These are phyloP conservation scores for Globisporangium barbulae DNA, from an alignment of 352 stramenopile genomes.

Conservation along the genomic window DNA sequence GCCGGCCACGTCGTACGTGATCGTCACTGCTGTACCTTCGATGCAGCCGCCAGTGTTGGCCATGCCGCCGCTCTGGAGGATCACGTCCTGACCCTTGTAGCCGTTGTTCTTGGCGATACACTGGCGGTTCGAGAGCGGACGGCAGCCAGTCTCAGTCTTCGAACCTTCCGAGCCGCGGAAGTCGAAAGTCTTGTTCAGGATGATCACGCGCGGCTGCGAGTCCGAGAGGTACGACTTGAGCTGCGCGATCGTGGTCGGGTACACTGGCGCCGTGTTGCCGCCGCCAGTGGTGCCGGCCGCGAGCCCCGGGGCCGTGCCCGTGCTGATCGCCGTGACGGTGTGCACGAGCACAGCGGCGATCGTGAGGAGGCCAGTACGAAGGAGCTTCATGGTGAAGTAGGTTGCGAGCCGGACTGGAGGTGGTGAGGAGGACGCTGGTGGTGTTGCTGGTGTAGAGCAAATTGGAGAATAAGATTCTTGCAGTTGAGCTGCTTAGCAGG, in stretches of 20 bases:
- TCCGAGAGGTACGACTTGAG: constrained; percentile 44
- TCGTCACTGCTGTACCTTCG: constrained; percentile 26
- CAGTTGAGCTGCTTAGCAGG: neutral
- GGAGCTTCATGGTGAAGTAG: constrained; percentile 4
- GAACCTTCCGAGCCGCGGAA: constrained; percentile 49
- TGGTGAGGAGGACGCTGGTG: neutral
- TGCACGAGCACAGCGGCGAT: constrained; percentile 8
- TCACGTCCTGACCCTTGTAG: constrained; percentile 49
- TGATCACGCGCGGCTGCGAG: constrained; percentile 38
- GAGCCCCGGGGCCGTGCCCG: constrained; percentile 17
- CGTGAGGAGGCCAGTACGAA: neutral
- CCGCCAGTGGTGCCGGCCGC: constrained; percentile 38
- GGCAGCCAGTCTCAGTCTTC: constrained; percentile 42
- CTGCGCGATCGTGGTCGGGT: constrained; percentile 34
- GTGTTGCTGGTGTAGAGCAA: neutral
- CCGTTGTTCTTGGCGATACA: constrained; percentile 56
- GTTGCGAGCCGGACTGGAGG: too few relatives aligned
- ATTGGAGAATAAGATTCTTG: neutral
- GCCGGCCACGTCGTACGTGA: constrained; percentile 42
- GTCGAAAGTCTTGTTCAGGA: constrained; percentile 49
- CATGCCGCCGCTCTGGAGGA: constrained; percentile 49
- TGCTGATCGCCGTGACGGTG: constrained; percentile 5
- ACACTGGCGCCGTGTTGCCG: constrained; percentile 25
- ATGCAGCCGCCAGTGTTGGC: constrained; percentile 46
- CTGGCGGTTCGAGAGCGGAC: constrained; percentile 33